Evolutionary conservation across 2,329 filamentous ascomycete species (phyloP), one percentile per base, ranked within the genome.

Genomic region (Aspergillus ochraceus): DNA sequence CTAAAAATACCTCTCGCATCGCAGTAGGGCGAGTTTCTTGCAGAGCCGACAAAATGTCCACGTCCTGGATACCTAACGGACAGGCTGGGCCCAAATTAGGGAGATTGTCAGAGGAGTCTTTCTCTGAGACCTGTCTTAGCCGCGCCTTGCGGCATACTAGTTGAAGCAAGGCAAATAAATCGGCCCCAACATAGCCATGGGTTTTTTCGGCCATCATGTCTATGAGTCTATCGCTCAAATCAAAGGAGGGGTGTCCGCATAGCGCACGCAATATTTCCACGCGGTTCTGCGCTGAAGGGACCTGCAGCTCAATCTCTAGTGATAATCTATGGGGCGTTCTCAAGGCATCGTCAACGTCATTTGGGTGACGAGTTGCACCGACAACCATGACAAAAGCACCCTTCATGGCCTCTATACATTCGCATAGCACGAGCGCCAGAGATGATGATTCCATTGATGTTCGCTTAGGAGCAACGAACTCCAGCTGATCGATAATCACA

Each of bases 1-100:
- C 91, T 51, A 97, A 82, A 71, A 95, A 91, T 57, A 97, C 88
- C 70, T 96, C 92, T 65, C 91, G 88, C 86, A 98, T 94, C 3
- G 92, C 91, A 1, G 90, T 92, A 1, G 94, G 92, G 11, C 86
- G 84, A n/a, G 92, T 87, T 57, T 85, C 78, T 42, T 84, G 81
- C 39, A 94, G 81, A 1, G 92, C 91, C 45, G 69, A 66, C 36
- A 73, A 32, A 51, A 79, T 66, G 58, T 79, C 77, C 6, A 60
- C 50, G 52, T 77, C 75, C 26, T 64, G 62, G 42, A 79, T 76
- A 22, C 67, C 58, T 30, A 79, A 58, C 20, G 64, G 57, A 59
- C 68, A 50, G 64, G 61, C 26, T 63, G 50, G 29, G 61, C 70
- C 52, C 19, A 62, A 56, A n/a, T 59, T 49, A 14, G 59, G 39